phyloP scores from a whole-genome alignment of 768 basidiomycete species.

The Boletus reticuloceps region DNA sequence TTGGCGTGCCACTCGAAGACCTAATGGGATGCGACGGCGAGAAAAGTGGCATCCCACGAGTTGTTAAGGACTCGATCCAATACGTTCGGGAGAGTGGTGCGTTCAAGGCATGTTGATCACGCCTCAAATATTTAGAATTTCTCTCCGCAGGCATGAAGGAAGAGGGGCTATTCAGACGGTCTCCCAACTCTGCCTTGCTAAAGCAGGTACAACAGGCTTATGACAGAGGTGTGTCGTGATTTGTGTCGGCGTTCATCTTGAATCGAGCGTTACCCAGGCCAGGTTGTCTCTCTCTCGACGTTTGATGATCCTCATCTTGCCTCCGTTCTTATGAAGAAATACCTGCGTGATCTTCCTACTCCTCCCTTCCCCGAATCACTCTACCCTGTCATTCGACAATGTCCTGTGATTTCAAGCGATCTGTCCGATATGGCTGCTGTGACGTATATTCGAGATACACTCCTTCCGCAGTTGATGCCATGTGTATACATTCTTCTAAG shows the following conservation, averaged over 20 bases:
- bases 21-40: slow-evolving; percentile 83
- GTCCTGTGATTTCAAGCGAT: slow-evolving; percentile 56
- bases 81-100: slow-evolving; percentile 61
- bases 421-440: slow-evolving; percentile 56
- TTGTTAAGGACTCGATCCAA: slow-evolving; percentile 71
- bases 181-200: slow-evolving; percentile 66
- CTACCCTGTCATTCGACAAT: slow-evolving; percentile 64
- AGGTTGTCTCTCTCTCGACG: slow-evolving; percentile 73
- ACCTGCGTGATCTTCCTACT: slow-evolving; percentile 73
- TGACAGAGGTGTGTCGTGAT: slow-evolving; percentile 56
- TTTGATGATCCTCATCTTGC: slow-evolving; percentile 79
- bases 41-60: slow-evolving; percentile 78
- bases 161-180: slow-evolving; percentile 83
- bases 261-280: slow-evolving; percentile 41
- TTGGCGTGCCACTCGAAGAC: slow-evolving; percentile 79
- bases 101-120: neutral
- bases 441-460: slow-evolving; percentile 62
- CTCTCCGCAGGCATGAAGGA: slow-evolving; percentile 49
- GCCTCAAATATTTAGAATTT: neutral
- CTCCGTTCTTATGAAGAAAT: slow-evolving; percentile 85
- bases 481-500: slow-evolving; percentile 75
- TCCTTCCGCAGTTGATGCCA: slow-evolving; percentile 66
- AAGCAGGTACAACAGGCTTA: slow-evolving; percentile 81
- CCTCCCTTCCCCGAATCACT: slow-evolving; percentile 73
- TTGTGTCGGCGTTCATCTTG: neutral